Conservation (phyloP, 257 asterid species). For the Asclepias syriaca region DNA sequence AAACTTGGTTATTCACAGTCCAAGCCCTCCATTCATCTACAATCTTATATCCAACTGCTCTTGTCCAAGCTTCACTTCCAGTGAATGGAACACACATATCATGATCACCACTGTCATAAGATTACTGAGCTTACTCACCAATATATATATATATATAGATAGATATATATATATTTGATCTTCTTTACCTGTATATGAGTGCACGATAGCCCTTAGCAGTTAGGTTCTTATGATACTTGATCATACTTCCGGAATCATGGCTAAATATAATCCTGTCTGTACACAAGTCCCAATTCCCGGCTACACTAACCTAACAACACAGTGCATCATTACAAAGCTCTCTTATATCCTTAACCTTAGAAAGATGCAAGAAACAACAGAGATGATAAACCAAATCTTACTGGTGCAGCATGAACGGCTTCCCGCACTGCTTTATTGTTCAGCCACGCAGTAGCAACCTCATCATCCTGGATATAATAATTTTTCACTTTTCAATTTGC, state of each 20-base stretch:
- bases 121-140: background rate
- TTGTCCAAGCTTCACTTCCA: conserved; percentile 90
- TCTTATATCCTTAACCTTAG: conserved; percentile 3
- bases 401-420: conserved; percentile 83
- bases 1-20: conserved; percentile 61
- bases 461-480: conserved; percentile 53
- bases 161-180: no score
- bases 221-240: conserved; percentile 80
- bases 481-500: conserved; percentile 1
- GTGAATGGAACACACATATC: conserved; percentile 96
- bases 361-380: conserved; percentile 7
- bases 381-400: conserved; percentile 30
- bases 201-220: conserved; percentile 80
- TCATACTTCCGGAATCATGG: conserved; percentile 95
- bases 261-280: conserved; percentile 47
- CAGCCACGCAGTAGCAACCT: conserved; percentile 81
- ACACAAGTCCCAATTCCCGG: conserved; percentile 69
- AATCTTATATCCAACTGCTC: conserved; percentile 69
- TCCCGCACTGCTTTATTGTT: conserved; percentile 67
- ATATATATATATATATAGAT: background rate
- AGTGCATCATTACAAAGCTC: conserved; percentile 2
- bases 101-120: conserved; percentile 77
- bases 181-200: conserved; percentile 38
- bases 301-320: conserved; percentile 34
- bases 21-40: conserved; percentile 87